Conservation (phyloP, 2,329 filamentous ascomycete species). For the Fusarium sp. region DNA sequence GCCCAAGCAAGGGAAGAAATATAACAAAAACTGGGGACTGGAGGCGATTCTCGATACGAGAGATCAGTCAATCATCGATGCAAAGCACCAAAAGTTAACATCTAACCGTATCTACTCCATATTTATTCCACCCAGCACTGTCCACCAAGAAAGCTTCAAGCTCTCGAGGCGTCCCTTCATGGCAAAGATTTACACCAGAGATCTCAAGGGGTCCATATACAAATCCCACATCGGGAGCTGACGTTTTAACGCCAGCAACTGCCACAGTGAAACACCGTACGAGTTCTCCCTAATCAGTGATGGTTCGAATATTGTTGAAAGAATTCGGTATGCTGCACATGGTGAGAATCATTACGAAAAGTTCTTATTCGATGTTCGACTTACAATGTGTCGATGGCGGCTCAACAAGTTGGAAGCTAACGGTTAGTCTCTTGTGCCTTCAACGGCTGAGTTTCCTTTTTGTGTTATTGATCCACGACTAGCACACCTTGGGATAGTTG, state of each 20-base stretch:
- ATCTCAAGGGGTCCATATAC: slow-evolving; percentile 28
- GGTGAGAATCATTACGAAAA: background rate
- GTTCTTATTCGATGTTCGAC: slow-evolving; percentile 5
- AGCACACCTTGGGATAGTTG: slow-evolving; percentile 6
- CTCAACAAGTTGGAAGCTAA: slow-evolving; percentile 2
- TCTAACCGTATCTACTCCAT: slow-evolving; percentile 27
- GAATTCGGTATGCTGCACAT: background rate
- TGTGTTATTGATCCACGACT: slow-evolving; percentile 10
- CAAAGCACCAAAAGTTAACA: slow-evolving; percentile 1
- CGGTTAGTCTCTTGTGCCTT: slow-evolving; percentile 14
- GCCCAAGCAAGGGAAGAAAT: slow-evolving; percentile 11
- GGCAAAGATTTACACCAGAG: slow-evolving; percentile 35
- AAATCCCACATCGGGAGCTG: slow-evolving; percentile 25
- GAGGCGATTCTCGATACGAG: slow-evolving; percentile 15
- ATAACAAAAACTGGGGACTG: slow-evolving; percentile 14
- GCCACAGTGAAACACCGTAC: slow-evolving; percentile 14
- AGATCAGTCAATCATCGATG: slow-evolving; percentile 13
- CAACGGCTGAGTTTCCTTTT: slow-evolving; percentile 19
- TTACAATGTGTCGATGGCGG: background rate
- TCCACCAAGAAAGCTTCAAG: slow-evolving; percentile 23
- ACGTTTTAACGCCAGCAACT: slow-evolving; percentile 1
- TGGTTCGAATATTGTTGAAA: background rate
- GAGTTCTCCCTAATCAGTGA: background rate
- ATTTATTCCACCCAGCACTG: slow-evolving; percentile 16
- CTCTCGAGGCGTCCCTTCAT: slow-evolving; percentile 18